phyloP scores from a whole-genome alignment of 768 basidiomycete genomes.

The Lactarius tabidus region DNA sequence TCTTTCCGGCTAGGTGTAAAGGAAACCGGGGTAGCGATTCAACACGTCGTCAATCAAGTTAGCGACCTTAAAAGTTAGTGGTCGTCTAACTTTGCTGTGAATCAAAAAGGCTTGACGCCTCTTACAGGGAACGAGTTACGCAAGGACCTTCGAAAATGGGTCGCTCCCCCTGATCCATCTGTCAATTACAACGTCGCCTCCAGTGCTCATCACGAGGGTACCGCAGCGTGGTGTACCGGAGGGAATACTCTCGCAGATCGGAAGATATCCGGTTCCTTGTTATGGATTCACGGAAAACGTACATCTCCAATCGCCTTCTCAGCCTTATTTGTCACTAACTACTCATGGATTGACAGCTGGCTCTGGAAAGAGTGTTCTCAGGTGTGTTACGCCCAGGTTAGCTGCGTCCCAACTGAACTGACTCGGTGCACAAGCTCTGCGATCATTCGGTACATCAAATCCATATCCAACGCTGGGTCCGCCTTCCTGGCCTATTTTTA shows the following conservation, averaged over 20 bases:
- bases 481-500: background rate
- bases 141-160: background rate
- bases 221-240: background rate
- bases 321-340: no score
- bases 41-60: background rate
- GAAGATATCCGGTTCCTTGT: background rate
- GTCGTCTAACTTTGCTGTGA: background rate
- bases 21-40: background rate
- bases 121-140: background rate
- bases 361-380: background rate
- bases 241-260: background rate
- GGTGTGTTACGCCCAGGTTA: background rate
- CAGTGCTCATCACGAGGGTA: background rate
- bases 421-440: background rate
- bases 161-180: no score
- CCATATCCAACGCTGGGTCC: background rate
- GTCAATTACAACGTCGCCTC: no score
- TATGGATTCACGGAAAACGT: no score
- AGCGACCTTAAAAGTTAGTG: background rate
- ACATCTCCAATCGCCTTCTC: no score
- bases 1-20: background rate
- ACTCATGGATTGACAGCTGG: no score
- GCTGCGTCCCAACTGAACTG: background rate
- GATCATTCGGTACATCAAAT: background rate
- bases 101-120: background rate